Evolutionary conservation across 1,284 basidiomycete species (phyloP), one percentile per base, ranked within the genome.

Genomic region (Singerocomus inundabilis): DNA sequence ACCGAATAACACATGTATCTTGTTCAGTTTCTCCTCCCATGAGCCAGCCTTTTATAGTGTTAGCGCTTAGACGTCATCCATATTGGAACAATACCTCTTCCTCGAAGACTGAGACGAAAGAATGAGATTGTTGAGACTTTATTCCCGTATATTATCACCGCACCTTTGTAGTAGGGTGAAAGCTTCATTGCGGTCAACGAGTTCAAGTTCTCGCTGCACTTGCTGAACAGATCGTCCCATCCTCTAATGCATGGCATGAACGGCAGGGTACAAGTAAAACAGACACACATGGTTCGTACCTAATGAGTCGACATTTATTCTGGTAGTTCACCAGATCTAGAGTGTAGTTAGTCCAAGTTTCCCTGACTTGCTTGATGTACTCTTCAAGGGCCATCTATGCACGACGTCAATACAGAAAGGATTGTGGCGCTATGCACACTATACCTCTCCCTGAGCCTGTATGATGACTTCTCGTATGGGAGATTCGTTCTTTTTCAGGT

Each of bases 261-360:
- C 25, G 12, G 35, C 15, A 25, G 13, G 18, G 31, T 15, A 18
- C 24, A 37, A 42, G 13, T 2, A 4, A 32, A 34, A n/a, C 16
- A 26, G 5, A 39, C 11, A 5, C 7, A 4, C 10, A 35, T 28
- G 33, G 54, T 28, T 31, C 75, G 28, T 63, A 90, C 88, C 87
- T 83, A 60, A 99, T 98, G 31, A 99, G 80, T 40, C 96, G 85
- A 62, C 95, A 98, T 70, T 96, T 98, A 72, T 96, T 98, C 76
- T 99, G 97, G 66, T 99, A 99, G 68, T 98, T 96, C 61, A 98
- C 92, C 42, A 99, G 77, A 57, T 99, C 97, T 44, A 99, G 81
- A 4, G 93, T 90, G 69, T 98, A 99, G 61, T 82, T 93, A 1
- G 91, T 92, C 97, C 97, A 99, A 2, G 83, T 90, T 71, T 99